Evolutionary conservation across 164 flowering plant species (phyloP).

Genomic region (Malania oleifera): DNA sequence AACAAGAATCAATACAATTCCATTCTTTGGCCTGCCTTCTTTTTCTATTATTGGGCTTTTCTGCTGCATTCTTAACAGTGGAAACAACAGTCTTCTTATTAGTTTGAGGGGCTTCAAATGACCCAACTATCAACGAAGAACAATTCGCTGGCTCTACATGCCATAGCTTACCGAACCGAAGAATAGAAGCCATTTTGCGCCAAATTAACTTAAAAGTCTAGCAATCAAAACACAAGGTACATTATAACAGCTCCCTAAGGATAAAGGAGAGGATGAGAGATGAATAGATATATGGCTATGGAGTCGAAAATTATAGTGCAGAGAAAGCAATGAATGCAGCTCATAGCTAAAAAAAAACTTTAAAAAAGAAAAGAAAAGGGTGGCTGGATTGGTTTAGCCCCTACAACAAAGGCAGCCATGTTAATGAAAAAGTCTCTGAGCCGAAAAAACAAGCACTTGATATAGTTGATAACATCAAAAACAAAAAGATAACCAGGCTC

Average conservation of each 20-base stretch:
- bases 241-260: conserved; percentile 18
- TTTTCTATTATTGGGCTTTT: no score
- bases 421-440: no score
- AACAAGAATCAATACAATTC: conserved; percentile 60
- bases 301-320: background rate
- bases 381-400: no score
- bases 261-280: background rate
- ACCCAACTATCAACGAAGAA: conserved; percentile 19
- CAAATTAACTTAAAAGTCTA: background rate
- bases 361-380: no score
- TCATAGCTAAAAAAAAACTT: no score
- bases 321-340: no score
- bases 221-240: background rate
- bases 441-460: no score
- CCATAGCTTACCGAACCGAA: conserved; percentile 51
- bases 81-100: conserved; percentile 13
- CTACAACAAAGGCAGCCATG: conserved; percentile 13
- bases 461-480: no score
- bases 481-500: no score
- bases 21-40: conserved; percentile 32
- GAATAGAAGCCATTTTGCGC: conserved; percentile 42
- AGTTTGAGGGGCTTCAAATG: conserved; percentile 16
- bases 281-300: background rate
- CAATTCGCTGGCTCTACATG: conserved; percentile 40
- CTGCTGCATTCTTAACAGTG: conserved; percentile 4